A percentile compares a stretch with the other conserved stretches of the same genome.
Evolutionary conservation across 306 rosid genomes (phyloP).

Genomic region (Citrullus mucosospermus): DNA sequence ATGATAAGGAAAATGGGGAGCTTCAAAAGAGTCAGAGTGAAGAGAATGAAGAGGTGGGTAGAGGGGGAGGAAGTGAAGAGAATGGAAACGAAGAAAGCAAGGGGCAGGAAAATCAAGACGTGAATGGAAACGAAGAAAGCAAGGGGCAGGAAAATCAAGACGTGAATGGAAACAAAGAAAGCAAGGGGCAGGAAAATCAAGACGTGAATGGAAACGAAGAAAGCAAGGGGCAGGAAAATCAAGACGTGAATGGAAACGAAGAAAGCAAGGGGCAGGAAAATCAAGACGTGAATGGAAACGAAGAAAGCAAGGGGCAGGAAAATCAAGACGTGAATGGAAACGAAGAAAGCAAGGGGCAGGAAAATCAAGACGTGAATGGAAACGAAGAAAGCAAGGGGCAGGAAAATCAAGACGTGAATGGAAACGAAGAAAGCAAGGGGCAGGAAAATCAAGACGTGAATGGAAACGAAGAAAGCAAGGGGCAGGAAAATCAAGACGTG

Average conservation of each 20-base stretch:
- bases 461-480: constrained; percentile 18
- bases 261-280: background rate
- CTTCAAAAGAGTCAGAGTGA: constrained; percentile 11
- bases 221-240: background rate
- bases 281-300: constrained; percentile 4
- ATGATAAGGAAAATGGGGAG: constrained; percentile 17
- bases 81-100: constrained; percentile 14
- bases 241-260: background rate
- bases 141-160: background rate
- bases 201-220: constrained; percentile 15
- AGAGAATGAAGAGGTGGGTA: constrained; percentile 9
- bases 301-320: constrained; percentile 9
- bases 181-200: background rate
- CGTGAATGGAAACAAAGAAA: background rate
- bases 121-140: constrained; percentile 8
- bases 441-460: constrained; percentile 7
- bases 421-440: background rate
- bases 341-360: constrained; percentile 11
- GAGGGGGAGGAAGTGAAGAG: constrained; percentile 11
- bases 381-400: constrained; percentile 1
- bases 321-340: constrained; percentile 2
- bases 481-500: background rate
- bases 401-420: background rate
- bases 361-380: constrained; percentile 3
- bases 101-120: constrained; percentile 9